Evolutionary conservation across 2,329 filamentous ascomycete genomes (phyloP), one percentile per base, ranked within the genome.

Genomic region (Fusarium verrucosum): DNA sequence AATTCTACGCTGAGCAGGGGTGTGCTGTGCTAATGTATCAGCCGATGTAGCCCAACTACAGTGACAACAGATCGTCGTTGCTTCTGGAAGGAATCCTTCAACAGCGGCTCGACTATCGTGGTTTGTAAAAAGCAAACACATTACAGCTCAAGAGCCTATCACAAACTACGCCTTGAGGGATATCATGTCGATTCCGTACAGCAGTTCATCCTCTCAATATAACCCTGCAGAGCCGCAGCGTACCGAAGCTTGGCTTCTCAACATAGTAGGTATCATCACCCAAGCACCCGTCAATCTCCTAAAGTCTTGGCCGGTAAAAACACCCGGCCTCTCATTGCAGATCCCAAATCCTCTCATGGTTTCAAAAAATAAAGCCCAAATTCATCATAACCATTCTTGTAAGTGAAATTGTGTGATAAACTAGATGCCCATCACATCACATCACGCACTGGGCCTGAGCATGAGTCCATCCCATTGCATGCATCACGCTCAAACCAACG

Each of bases 211-310:
- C 20, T 16, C 28, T 68, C 51, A 54, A 40, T 38, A 59, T 58
- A 50, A 45, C 43, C 32, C 38, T 36, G 36, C 50, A 50, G 41
- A 64, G 59, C 46, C 55, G 40, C 43, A 35, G 20, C 20, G 20
- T 16, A 40, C 17, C 43, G 36, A 47, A 41, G 20, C 50, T 35
- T 50, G 40, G 40, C 51, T 60, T 47, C 64, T 65, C 44, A 25
- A 62, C 56, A 56, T 59, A 64, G 66, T 35, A 70, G 64, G 61
- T 49, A 46, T 61, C 61, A 54, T 56, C 67, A 55, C 37, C 32
- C 35, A 36, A 41, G 55, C 33, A 28, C 47, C 51, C 52, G 26
- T 65, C 60, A 55, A 64, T 55, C 49, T 65, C 51, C 44, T 36
- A 45, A 23, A 37, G 50, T 45, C 45, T 37, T 58, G 33, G 40